Evolutionary conservation across 2,329 filamentous ascomycete species (phyloP).

Genomic region (Didymella arachidicola): DNA sequence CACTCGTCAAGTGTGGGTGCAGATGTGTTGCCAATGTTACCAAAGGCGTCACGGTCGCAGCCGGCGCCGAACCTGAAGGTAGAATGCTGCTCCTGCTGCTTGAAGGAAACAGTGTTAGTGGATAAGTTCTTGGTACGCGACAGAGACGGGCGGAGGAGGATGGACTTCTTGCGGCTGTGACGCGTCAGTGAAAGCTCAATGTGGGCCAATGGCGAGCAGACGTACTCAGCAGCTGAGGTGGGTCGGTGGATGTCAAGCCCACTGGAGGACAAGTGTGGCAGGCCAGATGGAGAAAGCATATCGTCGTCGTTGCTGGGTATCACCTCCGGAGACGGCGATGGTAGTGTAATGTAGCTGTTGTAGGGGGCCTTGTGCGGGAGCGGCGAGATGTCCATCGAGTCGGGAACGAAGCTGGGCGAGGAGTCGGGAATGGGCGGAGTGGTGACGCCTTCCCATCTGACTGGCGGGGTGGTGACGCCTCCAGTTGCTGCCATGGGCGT

Average conservation of each 20-base stretch:
- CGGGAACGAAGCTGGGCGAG: slow-evolving; percentile 74
- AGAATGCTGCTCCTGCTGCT: slow-evolving; percentile 67
- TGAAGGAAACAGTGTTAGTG: slow-evolving; percentile 69
- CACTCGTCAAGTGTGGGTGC: slow-evolving; percentile 78
- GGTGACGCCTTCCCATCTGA: slow-evolving; percentile 71
- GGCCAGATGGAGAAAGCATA: slow-evolving; percentile 50
- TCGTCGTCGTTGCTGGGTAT: slow-evolving; percentile 56
- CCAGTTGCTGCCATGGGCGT: slow-evolving; percentile 41
- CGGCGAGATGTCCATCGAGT: slow-evolving; percentile 93
- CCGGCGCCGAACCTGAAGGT: slow-evolving; percentile 77
- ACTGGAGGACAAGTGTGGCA: slow-evolving; percentile 37
- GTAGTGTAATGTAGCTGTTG: slow-evolving; percentile 58
- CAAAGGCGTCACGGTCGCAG: slow-evolving; percentile 44
- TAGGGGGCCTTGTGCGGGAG: slow-evolving; percentile 82
- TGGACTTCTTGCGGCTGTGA: slow-evolving; percentile 45
- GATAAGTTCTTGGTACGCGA: slow-evolving; percentile 77
- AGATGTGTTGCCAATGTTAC: slow-evolving; percentile 61
- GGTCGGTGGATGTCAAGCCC: slow-evolving; percentile 45
- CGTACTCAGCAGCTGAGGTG: slow-evolving; percentile 49
- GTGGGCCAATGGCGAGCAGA: slow-evolving; percentile 15
- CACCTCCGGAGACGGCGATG: slow-evolving; percentile 73
- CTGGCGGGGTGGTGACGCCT: slow-evolving; percentile 55
- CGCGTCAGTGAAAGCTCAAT: slow-evolving; percentile 29
- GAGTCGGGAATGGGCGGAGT: slow-evolving; percentile 87
- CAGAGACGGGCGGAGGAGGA: slow-evolving; percentile 76